These are phyloP conservation scores for Rosa multiflora DNA, from an alignment of 306 rosid genomes.

Conservation along the genomic window DNA sequence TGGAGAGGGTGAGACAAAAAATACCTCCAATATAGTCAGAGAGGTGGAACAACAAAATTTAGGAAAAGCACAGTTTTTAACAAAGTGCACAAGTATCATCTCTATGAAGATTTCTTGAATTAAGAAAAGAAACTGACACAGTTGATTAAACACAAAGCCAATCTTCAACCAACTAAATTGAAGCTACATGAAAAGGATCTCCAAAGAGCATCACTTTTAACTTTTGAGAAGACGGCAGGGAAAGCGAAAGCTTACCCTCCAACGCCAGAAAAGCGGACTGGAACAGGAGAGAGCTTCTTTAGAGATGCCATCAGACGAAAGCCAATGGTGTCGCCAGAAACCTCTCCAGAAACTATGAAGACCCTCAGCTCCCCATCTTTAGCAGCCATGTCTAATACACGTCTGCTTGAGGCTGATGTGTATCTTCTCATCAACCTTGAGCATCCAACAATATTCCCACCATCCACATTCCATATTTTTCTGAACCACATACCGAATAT, in stretches of 20 bases:
- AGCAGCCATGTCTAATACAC: constrained; percentile 50
- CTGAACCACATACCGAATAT: constrained; percentile 29
- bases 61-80: too few relatives aligned
- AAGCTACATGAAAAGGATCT: background rate
- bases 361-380: constrained; percentile 80
- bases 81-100: background rate
- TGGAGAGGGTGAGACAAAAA: background rate
- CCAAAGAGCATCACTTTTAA: background rate
- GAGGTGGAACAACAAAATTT: background rate
- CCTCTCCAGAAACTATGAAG: constrained; percentile 84
- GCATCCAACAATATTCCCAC: constrained; percentile 16
- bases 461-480: constrained; percentile 34
- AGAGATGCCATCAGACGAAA: constrained; percentile 80
- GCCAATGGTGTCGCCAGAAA: constrained; percentile 86
- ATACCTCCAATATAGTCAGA: background rate
- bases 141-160: background rate
- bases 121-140: background rate
- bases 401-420: constrained; percentile 33
- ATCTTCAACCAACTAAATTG: background rate
- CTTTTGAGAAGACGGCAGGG: background rate
- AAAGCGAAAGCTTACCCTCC: constrained; percentile 60
- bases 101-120: background rate
- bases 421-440: constrained; percentile 24
- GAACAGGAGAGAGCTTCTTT: constrained; percentile 56
- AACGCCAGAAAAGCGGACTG: constrained; percentile 69